Evolutionary conservation across 257 asterid genomes (phyloP), one percentile per base, ranked within the genome.

Genomic region (Rauvolfia tetraphylla): DNA sequence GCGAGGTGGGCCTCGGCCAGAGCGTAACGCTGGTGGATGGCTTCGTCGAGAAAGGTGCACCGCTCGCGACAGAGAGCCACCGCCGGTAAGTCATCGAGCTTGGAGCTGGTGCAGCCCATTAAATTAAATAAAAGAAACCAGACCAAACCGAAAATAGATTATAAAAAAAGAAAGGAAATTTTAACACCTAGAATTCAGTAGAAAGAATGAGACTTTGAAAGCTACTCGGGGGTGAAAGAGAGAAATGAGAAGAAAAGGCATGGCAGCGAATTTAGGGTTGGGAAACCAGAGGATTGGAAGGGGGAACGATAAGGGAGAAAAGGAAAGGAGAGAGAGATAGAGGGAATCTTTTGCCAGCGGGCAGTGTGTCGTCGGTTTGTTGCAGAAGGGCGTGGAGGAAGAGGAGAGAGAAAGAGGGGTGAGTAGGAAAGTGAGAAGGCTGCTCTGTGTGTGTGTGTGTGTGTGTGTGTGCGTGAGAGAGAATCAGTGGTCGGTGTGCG

Each of bases 11-110:
- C 89, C 41, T 92, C 93, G 5, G 99, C 92, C n/a, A 95, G 82
- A 76, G 93, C 87, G 67, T 84, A 95, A 57, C 99, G 95, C 72
- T 85, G 96, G 1, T 88, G 92, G 1, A 95, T 85, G 42, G 99
- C 99, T 77, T 91, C 87, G 83, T 95, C 99, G 12, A 95, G 89
- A 79, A 85, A 90, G 51, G 75, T 58, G 53, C 98, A 95, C 1
- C 98, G 97, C 31, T 95, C 97, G 1, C 96, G 92, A 86, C 99
- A 95, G 17, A 95, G 71, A 15, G 77, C 76, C 56, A 95, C 94
- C 73, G 98, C 98, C 87, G 99, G 99, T 34, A 88, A 82, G 57
- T 95, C 98, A 48, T 92, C 96, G 27, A 82, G 91, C 91, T 95
- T 95, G 8, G 99, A 95, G 78, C 74, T 83, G 72, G 92, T 83